Evolutionary conservation across 2,329 filamentous ascomycete species (phyloP), one percentile per base, ranked within the genome.

Genomic region (Aureobasidium leucospermi): DNA sequence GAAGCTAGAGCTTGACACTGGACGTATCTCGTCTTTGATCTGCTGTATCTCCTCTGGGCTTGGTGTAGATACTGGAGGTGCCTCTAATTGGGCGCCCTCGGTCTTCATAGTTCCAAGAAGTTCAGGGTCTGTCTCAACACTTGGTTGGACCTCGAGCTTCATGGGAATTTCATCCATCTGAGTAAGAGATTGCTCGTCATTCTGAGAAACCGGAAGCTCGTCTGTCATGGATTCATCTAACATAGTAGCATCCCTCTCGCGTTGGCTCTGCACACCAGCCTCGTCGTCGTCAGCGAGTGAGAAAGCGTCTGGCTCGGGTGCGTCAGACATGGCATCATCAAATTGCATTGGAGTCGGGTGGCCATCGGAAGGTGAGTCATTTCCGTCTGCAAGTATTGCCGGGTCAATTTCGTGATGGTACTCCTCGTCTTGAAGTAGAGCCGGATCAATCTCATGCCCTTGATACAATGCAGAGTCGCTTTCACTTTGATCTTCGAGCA

Each of bases 1-100:
- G 46, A 51, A 59, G 38, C 57, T 59, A 6, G 57, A 52, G n/a
- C 57, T 51, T 29, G 57, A 47, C n/a, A 42, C 10, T 32, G 38
- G 57, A 16, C 46, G 46, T 19, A 13, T 9, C 7, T 59, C 45
- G 2, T 59, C 46, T 34, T 49, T 36, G 16, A 23, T 10, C 3
- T 34, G 3, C 10, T 8, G 23, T 36, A 28, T 9, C 13, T 23
- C 16, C 10, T 49, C 15, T 16, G 31, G 16, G 10, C 16, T 16
- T 5, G 55, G 10, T n/a, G 10, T 28, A 16, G 23, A 10, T 16
- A 15, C 28, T 13, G 16, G 32, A 8, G 32, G 31, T 29, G 43
- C 32, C 13, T 57, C n/a, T 36, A 6, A 5, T n/a, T 29, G 41
- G 10, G 11, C 16, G 31, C 2, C 31, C 8, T 31, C 34, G 13